Evolutionary conservation across 106 monocot species (phyloP).

Genomic region (Vanilla planifolia): DNA sequence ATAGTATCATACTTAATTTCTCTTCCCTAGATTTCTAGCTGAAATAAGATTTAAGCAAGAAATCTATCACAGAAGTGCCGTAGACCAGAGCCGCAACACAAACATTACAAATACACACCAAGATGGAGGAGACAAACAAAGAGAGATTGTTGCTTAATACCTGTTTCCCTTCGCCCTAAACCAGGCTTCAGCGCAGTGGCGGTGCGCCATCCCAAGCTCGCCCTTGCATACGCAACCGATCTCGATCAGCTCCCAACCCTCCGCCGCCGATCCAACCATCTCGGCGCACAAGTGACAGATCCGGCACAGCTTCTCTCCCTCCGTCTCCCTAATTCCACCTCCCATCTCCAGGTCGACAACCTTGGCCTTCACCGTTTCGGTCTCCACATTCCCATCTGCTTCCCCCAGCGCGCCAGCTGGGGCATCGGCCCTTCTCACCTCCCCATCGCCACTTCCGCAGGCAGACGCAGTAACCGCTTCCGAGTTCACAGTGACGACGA

Average conservation of each 20-base stretch:
- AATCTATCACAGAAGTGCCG: background rate
- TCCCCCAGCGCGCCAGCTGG: background rate
- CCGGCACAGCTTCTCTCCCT: conserved; percentile 18
- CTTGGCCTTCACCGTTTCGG: background rate
- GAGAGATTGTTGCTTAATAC: background rate
- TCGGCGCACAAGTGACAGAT: conserved; percentile 28
- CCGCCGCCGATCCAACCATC: background rate
- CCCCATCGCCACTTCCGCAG: no score
- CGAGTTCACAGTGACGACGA: background rate
- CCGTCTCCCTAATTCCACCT: background rate
- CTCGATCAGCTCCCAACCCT: conserved; percentile 18
- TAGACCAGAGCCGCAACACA: background rate
- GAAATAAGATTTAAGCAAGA: background rate
- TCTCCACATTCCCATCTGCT: background rate
- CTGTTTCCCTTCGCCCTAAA: conserved; percentile 34
- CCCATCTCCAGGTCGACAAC: background rate
- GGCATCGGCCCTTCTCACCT: background rate
- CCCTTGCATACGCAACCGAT: conserved; percentile 31
- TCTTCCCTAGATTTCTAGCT: no score
- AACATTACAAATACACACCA: background rate
- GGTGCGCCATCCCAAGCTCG: conserved; percentile 32
- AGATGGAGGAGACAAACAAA: background rate
- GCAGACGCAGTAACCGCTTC: background rate
- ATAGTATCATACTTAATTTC: no score
- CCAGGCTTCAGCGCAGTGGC: conserved; percentile 30